Evolutionary conservation across 495 filamentous ascomycete species (phyloP), one percentile per base, ranked within the genome.

Genomic region (Tuber melanosporum): DNA sequence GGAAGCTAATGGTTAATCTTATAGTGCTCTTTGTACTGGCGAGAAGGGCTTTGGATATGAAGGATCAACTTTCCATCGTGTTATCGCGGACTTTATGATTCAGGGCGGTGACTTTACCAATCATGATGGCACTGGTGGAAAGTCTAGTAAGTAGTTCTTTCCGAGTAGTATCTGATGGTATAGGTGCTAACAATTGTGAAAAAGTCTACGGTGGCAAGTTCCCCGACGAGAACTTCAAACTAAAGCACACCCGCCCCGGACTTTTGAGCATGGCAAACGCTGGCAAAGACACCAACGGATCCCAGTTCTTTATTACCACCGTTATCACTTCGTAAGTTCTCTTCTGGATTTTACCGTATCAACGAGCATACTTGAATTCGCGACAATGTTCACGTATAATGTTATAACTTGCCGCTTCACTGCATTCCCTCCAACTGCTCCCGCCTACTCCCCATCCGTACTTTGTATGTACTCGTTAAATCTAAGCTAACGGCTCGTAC

Each of bases 31-130:
- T 79, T 93, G 94, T 81, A 98, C 95, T 76, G 95, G 95, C 79
- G 94, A 99, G 90, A 93, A 98, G 86, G 95, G 93, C 82, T 98
- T 92, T 84, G 95, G 95, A 75, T 99, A 98, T 85, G 90, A 98
- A 85, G 94, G 93, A 47, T 97, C 94, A 39, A 90, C 86, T 84
- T 99, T 99, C 91, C 95, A 99, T 90, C 93, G 95, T 86, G 96
- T 99, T 83, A 99, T 99, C 88, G 94, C 95, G 88, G 83, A 92
- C 75, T 99, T 99, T 88, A 99, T 99, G 95, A 97, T 98, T 85
- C 95, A 99, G 87, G 95, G 95, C 84, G 95, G 96, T 87, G 96
- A 99, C 87, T 99, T 99, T 87, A 99, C 96, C 85, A 93, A 91
- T 78, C 91, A 91, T 80, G 94, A 99, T 84, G 95, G 94, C 83